Conservation (phyloP, 768 basidiomycete genomes). For the Solioccasus polychromus region DNA sequence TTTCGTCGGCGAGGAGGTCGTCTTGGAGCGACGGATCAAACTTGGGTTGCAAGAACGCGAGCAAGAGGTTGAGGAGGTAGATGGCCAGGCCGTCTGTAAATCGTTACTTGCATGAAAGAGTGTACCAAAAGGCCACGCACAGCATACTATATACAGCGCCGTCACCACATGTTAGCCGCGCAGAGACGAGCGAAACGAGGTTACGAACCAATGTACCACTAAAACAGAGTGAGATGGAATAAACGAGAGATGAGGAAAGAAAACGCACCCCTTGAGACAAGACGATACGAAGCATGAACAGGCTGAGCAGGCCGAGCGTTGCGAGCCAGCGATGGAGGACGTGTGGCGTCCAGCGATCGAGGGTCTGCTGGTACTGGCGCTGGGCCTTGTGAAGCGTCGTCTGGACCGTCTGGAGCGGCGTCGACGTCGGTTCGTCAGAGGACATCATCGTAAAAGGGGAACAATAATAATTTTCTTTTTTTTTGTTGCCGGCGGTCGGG, state of each 20-base stretch:
- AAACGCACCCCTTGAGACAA: constrained; percentile 80
- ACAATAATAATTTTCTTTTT: neutral
- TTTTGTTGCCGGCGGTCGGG: neutral
- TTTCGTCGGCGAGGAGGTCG: constrained; percentile 90
- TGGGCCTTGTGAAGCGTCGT: constrained; percentile 42
- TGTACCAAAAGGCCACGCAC: constrained; percentile 46
- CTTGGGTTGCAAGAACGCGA: constrained; percentile 96
- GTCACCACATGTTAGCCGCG: neutral
- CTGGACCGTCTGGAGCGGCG: constrained; percentile 30
- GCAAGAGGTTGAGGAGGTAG: constrained; percentile 91
- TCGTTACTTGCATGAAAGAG: neutral
- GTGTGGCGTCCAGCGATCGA: constrained; percentile 94
- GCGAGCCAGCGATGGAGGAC: constrained; percentile 86
- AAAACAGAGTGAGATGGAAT: constrained; percentile 4
- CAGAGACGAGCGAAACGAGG: neutral
- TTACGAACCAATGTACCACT: constrained; percentile 92
- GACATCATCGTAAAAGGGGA: constrained; percentile 31
- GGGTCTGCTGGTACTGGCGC: constrained; percentile 78
- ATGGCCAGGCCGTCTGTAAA: constrained; percentile 82
- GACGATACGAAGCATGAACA: constrained; percentile 87
- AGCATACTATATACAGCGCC: constrained; percentile 50
- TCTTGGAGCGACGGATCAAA: constrained; percentile 96
- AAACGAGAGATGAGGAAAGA: neutral
- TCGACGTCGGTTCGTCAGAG: constrained; percentile 29
- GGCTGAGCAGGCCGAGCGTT: constrained; percentile 61